Percentiles rank a stretch among this genome's conserved stretches.
These are phyloP conservation scores for Cyberlindnera bimundalis DNA, from an alignment of 805 yeast species.

Conservation along the genomic window DNA sequence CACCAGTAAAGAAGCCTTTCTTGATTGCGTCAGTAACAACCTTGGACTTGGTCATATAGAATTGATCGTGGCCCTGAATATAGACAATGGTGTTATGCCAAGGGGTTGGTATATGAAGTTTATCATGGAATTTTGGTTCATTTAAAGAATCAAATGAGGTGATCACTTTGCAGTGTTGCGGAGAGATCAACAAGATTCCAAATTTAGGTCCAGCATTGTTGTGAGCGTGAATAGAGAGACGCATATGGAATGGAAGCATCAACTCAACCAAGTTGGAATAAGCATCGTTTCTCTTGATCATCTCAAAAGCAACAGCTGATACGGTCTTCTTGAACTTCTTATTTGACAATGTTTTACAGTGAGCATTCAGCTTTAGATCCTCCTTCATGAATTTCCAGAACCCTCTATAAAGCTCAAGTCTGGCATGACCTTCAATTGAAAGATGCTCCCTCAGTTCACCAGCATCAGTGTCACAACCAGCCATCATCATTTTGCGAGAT, in stretches of 20 bases:
- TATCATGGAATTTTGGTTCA: constrained; percentile 47
- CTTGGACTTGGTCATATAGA: constrained; percentile 35
- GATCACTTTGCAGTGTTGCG: constrained; percentile 43
- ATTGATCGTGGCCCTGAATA: constrained; percentile 33
- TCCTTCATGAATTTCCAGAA: constrained; percentile 58
- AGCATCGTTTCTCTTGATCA: constrained; percentile 64
- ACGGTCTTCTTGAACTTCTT: constrained; percentile 45
- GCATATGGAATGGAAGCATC: constrained; percentile 54
- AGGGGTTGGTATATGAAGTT: constrained; percentile 62
- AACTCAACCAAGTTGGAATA: constrained; percentile 60
- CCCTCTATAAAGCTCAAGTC: constrained; percentile 52
- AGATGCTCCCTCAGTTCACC: constrained; percentile 66
- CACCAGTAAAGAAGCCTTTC: constrained; percentile 33
- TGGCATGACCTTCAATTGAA: constrained; percentile 49
- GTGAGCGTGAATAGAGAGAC: constrained; percentile 62
- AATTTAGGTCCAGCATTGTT: constrained; percentile 56
- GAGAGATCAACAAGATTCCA: constrained; percentile 48
- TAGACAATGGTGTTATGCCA: constrained; percentile 58
- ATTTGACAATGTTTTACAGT: constrained; percentile 37
- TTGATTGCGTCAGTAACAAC: constrained; percentile 35
- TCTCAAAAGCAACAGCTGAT: constrained; percentile 56
- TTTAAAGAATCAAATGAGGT: constrained; percentile 36
- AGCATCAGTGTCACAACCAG: constrained; percentile 48
- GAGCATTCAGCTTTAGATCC: constrained; percentile 45
- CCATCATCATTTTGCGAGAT: constrained; percentile 40